A percentile compares a stretch with the other conserved stretches of the same genome.
These are phyloP conservation scores for Naematelia encephala DNA, from an alignment of 768 basidiomycete genomes.

Conservation along the genomic window DNA sequence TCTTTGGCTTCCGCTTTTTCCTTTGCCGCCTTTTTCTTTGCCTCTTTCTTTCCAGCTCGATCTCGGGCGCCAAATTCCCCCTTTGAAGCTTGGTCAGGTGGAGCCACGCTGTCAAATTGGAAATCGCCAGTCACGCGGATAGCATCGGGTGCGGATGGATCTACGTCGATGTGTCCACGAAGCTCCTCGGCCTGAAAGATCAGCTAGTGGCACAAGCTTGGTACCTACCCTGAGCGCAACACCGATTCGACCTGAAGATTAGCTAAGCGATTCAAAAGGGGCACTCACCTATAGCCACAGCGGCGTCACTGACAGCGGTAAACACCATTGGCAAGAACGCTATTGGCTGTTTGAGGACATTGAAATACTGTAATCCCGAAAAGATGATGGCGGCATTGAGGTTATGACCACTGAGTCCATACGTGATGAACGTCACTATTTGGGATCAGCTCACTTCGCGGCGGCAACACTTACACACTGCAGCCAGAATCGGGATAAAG, in stretches of 20 bases:
- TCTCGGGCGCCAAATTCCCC: not conserved
- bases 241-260: constrained; percentile 18
- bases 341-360: constrained; percentile 47
- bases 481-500: constrained; percentile 58
- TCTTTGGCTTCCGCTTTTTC: constrained; percentile 1
- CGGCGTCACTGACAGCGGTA: constrained; percentile 18
- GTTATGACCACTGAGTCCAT: constrained; percentile 59
- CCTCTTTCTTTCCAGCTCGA: not conserved
- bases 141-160: constrained; percentile 48
- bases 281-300: constrained; percentile 20
- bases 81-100: not conserved
- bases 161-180: not conserved
- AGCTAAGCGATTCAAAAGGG: too few species aligned
- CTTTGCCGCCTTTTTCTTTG: constrained; percentile 6
- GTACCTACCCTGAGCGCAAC: constrained; percentile 1
- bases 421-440: constrained; percentile 60
- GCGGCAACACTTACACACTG: constrained; percentile 48
- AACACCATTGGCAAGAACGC: constrained; percentile 34
- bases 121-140: constrained; percentile 53
- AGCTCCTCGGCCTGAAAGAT: constrained; percentile 11
- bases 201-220: not conserved
- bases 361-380: constrained; percentile 60
- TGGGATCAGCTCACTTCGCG: not conserved
- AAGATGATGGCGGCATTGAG: constrained; percentile 61
- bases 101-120: constrained; percentile 31